Percentiles rank a stretch among this genome's conserved stretches.
Conservation (phyloP, 2,329 filamentous ascomycete species). For the Podosphaera xanthii region DNA sequence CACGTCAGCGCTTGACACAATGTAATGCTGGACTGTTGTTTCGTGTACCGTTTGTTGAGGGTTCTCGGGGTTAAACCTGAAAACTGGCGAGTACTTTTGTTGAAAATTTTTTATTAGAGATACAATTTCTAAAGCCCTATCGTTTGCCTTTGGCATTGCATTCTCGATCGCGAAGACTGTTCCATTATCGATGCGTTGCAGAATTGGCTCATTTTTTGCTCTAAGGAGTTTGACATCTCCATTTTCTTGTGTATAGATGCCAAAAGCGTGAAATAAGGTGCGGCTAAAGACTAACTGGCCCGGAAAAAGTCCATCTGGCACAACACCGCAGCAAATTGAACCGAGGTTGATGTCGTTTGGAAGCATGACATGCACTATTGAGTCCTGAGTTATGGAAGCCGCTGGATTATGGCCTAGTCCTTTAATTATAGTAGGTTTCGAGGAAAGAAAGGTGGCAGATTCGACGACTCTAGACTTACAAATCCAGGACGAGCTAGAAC, state of each 20-base stretch:
- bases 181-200: background rate
- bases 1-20: no score
- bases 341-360: background rate
- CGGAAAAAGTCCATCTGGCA: background rate
- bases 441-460: background rate
- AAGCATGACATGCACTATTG: background rate
- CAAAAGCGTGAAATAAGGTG: background rate
- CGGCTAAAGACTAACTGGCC: background rate
- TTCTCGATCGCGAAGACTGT: no score
- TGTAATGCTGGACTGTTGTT: background rate
- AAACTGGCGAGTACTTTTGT: background rate
- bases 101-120: background rate
- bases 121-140: background rate
- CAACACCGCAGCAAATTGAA: background rate
- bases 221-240: background rate
- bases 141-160: background rate
- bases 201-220: background rate
- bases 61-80: background rate
- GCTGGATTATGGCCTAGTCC: background rate
- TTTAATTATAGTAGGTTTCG: background rate
- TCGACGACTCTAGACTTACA: background rate
- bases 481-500: background rate
- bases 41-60: background rate
- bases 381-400: background rate
- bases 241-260: background rate